Evolutionary conservation across 441 rosid genomes (phyloP), one percentile per base, ranked within the genome.

Genomic region (Populus hybrid): DNA sequence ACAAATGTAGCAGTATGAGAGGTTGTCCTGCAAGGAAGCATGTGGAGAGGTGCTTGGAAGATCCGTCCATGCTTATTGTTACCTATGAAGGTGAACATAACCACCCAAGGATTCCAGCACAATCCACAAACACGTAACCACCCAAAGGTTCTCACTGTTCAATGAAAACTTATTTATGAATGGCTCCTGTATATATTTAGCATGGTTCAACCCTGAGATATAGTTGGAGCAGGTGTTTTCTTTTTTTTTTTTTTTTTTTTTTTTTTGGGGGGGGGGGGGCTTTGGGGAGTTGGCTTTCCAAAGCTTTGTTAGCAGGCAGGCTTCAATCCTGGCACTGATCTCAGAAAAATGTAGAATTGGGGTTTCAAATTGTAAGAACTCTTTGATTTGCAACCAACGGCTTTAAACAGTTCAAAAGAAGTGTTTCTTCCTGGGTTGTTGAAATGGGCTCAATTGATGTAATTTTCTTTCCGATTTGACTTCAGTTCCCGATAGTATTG

Each of bases 11-110:
- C 88, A 93, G 98, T 88, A 90, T 91, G 89, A 91, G 99, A 87
- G 99, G 97, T 26, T 95, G 99, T 82, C 99, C 98, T 38, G 98
- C 99, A 23, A 93, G 99, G 93, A 95, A 95, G 85, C 99, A 95
- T 64, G 99, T 95, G 38, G 99, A 95, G 87, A 91, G 99, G 84
- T 89, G 93, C 88, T 72, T 95, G 83, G 98, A 92, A 81, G 98
- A 95, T 56, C 90, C 98, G 9, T 82, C 92, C 10, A 92, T 95
- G 99, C 99, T 95, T 59, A 87, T 86, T 66, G 97, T 95, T 10
- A 95, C 99, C 35, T 95, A 95, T 42, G 99, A 95, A 89, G 95
- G 97, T 66, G 99, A 95, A 73, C 99, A 95, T 81, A 95, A 87
- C 90, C 99, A 95, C 64, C 88, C 89, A 0, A 89, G 88, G 77